Evolutionary conservation across 192 early-diverging fungal species (phyloP).

Genomic region (Rhizophagus prolifer): DNA sequence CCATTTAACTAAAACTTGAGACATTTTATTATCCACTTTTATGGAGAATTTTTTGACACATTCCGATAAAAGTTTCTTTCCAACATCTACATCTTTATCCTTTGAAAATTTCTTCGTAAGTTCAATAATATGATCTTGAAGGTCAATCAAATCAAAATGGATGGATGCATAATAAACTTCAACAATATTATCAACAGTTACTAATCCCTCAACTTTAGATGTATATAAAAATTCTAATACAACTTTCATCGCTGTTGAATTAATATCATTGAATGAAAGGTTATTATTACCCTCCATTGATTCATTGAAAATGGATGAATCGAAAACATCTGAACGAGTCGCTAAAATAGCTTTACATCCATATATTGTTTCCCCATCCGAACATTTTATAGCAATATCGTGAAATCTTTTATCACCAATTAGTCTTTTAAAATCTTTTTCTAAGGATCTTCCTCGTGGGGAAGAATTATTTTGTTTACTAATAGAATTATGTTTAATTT

Average conservation of each 20-base stretch:
- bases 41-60: background rate
- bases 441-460: background rate
- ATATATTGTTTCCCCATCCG: background rate
- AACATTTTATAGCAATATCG: background rate
- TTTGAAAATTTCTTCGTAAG: background rate
- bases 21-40: background rate
- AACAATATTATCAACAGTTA: background rate
- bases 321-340: background rate
- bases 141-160: background rate
- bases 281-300: background rate
- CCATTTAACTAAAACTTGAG: background rate
- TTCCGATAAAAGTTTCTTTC: background rate
- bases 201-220: background rate
- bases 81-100: background rate
- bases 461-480: background rate
- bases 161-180: background rate
- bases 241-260: background rate
- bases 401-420: background rate
- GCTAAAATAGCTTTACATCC: background rate
- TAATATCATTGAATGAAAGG: background rate
- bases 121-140: background rate
- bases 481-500: too few relatives aligned
- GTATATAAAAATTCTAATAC: constrained; percentile 5
- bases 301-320: background rate
- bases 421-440: background rate